These are phyloP conservation scores for Lactarius hengduanensis DNA, from an alignment of 768 basidiomycete species.

Conservation along the genomic window DNA sequence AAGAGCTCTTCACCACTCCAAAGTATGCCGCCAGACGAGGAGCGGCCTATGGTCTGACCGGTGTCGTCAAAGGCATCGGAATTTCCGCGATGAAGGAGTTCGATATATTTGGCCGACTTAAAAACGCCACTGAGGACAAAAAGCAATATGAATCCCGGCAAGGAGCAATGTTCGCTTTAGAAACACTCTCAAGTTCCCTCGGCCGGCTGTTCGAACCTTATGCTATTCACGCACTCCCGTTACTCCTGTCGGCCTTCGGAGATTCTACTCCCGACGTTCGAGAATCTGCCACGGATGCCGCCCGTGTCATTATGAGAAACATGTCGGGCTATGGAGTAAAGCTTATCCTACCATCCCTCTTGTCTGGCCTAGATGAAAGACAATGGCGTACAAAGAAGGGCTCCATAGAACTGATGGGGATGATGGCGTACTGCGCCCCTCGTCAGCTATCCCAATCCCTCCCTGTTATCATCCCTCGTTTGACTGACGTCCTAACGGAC, in stretches of 20 bases:
- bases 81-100: constrained; percentile 83
- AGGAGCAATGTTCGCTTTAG: constrained; percentile 93
- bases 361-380: constrained; percentile 93
- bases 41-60: constrained; percentile 94
- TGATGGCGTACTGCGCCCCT: constrained; percentile 99
- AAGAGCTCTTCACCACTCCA: constrained; percentile 69
- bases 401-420: constrained; percentile 92
- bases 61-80: constrained; percentile 88
- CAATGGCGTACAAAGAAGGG: constrained; percentile 99
- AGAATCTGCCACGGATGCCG: constrained; percentile 89
- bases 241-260: constrained; percentile 82
- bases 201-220: constrained; percentile 95
- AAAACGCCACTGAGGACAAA: constrained; percentile 82
- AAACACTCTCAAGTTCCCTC: constrained; percentile 82
- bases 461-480: constrained; percentile 93
- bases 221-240: constrained; percentile 77
- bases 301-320: constrained; percentile 92
- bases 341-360: constrained; percentile 83
- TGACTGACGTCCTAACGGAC: constrained; percentile 93
- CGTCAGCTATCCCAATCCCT: constrained; percentile 91
- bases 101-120: constrained; percentile 69
- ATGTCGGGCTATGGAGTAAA: constrained; percentile 96
- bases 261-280: constrained; percentile 85
- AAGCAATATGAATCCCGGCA: constrained; percentile 84
- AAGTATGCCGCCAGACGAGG: constrained; percentile 97